Conservation (phyloP, 306 rosid species). For the Cucurbita pepo region DNA sequence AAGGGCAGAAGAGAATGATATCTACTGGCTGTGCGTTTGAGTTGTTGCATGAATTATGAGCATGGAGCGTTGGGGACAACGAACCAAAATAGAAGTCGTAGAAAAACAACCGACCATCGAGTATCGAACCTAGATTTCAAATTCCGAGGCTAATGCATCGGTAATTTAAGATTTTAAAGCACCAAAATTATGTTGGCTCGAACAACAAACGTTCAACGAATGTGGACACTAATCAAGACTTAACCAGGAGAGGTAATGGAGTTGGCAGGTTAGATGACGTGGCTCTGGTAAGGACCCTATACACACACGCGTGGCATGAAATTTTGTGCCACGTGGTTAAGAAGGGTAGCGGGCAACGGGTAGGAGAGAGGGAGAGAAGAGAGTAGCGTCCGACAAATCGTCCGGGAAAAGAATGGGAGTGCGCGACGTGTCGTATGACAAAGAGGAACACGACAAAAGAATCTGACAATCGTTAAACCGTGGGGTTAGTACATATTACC, state of each 20-base stretch:
- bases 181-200: too few species aligned
- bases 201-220: too few species aligned
- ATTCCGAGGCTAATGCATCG: too few species aligned
- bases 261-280: background rate
- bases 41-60: too few species aligned
- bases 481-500: slow-evolving; percentile 11
- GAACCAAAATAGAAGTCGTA: too few species aligned
- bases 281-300: background rate
- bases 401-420: background rate
- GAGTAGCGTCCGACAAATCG: background rate
- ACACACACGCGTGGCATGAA: background rate
- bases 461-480: slow-evolving; percentile 34
- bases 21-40: too few species aligned
- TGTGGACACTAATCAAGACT: background rate
- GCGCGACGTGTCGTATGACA: background rate
- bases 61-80: too few species aligned
- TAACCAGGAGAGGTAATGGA: background rate
- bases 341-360: background rate
- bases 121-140: too few species aligned
- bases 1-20: too few species aligned
- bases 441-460: slow-evolving; percentile 41
- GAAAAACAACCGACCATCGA: too few species aligned
- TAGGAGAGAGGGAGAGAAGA: background rate
- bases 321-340: background rate
- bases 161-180: too few species aligned